Percentiles rank a stretch among this genome's conserved stretches.
These are phyloP conservation scores for Astragalus membranaceus DNA, from an alignment of 306 rosid species.

Conservation along the genomic window DNA sequence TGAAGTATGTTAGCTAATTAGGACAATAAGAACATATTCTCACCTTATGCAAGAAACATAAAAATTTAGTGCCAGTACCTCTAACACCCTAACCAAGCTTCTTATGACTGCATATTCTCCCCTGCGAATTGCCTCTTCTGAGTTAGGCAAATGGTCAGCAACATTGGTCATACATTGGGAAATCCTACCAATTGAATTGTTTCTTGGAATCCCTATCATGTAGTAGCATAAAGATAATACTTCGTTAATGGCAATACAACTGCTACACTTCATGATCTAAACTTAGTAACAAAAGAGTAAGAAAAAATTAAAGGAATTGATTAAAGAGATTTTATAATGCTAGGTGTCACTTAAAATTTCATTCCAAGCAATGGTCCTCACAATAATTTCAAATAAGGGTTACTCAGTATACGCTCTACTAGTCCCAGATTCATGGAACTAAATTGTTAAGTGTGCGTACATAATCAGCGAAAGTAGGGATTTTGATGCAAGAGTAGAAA, in stretches of 20 bases:
- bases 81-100: conserved; percentile 84
- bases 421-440: not conserved
- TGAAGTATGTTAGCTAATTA: conserved; percentile 29
- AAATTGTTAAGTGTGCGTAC: not conserved
- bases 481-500: not conserved
- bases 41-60: conserved; percentile 5
- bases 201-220: conserved; percentile 68
- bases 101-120: conserved; percentile 89
- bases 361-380: not conserved
- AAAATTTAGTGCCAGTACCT: conserved; percentile 43
- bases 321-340: not conserved
- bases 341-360: not conserved
- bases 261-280: not conserved
- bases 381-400: not conserved
- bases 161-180: conserved; percentile 45
- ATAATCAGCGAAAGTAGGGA: not conserved
- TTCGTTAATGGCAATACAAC: not conserved
- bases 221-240: conserved; percentile 19
- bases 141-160: conserved; percentile 52
- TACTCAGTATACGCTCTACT: not conserved
- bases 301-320: not conserved
- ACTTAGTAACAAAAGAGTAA: not conserved
- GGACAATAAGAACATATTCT: not conserved
- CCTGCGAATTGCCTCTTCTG: conserved; percentile 85
- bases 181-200: conserved; percentile 68